These are phyloP conservation scores for Trichosporon sp. DNA, from an alignment of 1,284 basidiomycete species.

Conservation along the genomic window DNA sequence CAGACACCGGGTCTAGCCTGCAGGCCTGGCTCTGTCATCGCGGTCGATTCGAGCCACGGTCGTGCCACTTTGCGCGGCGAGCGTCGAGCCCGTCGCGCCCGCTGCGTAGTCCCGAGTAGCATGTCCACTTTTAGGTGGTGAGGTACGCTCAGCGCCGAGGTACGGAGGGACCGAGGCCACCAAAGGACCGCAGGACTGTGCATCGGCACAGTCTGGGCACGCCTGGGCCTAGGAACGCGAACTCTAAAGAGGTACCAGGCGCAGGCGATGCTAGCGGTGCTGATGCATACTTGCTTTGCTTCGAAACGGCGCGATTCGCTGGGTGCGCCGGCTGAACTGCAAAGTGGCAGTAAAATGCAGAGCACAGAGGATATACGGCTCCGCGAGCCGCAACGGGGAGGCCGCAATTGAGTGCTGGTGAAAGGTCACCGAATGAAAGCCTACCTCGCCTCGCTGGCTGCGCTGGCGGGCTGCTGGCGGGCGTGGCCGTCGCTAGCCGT, in stretches of 20 bases:
- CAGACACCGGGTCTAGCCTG: background rate
- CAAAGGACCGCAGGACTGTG: background rate
- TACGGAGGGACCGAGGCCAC: background rate
- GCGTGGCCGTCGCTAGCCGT: no score
- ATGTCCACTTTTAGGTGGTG: background rate
- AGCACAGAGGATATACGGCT: background rate
- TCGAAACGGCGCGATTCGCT: background rate
- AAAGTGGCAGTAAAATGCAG: background rate
- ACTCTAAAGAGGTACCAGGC: background rate
- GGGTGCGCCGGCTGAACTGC: background rate
- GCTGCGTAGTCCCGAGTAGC: background rate
- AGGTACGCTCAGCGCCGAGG: background rate
- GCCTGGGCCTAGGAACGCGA: background rate
- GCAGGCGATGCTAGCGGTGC: background rate
- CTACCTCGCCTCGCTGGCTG: no score
- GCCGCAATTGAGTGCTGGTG: background rate
- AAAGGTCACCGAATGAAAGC: background rate
- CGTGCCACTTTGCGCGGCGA: background rate
- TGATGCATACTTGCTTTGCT: background rate
- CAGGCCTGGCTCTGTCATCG: background rate
- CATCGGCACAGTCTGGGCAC: background rate
- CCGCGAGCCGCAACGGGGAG: background rate
- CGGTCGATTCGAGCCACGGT: background rate
- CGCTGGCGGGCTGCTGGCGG: no score
- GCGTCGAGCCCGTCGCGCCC: no score